Evolutionary conservation across 2,329 filamentous ascomycete genomes (phyloP), one percentile per base, ranked within the genome.

Genomic region (Neonectria ditissima): DNA sequence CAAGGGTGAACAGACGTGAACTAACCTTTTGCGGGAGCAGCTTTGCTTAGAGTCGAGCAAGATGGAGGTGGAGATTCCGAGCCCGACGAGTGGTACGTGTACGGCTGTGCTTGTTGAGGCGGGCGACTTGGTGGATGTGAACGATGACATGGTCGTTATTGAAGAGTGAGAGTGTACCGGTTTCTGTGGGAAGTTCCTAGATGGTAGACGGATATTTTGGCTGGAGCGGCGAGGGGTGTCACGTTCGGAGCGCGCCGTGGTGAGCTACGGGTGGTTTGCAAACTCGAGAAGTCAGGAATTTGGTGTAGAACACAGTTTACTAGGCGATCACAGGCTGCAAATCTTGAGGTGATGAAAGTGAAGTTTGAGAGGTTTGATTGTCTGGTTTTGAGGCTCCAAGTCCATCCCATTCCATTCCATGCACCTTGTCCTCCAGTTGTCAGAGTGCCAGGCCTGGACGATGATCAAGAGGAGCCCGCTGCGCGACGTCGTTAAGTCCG

Each of bases 1-100:
- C 16, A 24, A 4, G 18, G 10, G 5, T 5, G 28, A 51, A 24
- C 5, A 14, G 2, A 50, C 47, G 22, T 22, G 14, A 22, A 20
- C 59, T 66, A 22, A 67, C 58, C 10, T 55, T 28, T 22, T n/a
- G n/a, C 30, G 13, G 28, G n/a, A 11, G 18, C 37, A 75, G 72
- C 54, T 74, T 14, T 78, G 67, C 65, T 69, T 79, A 22, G 77
- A 79, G 62, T 78, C 77, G n/a, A 78, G 75, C 55, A 79, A 79
- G 70, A 79, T 79, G 77, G 77, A 78, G 54, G 65, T 79, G n/a
- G 73, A 77, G 45, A 76, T 79, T 53, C 67, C 64, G n/a, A 77
- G 76, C 41, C 73, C 72, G 1, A 53, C 68, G 0, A 57, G 50
- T 18, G 77, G 77, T 4, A 71, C 14, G 34, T 73, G 76, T 43